Conservation (phyloP, 257 asterid genomes). For the Nemophila menziesii region DNA sequence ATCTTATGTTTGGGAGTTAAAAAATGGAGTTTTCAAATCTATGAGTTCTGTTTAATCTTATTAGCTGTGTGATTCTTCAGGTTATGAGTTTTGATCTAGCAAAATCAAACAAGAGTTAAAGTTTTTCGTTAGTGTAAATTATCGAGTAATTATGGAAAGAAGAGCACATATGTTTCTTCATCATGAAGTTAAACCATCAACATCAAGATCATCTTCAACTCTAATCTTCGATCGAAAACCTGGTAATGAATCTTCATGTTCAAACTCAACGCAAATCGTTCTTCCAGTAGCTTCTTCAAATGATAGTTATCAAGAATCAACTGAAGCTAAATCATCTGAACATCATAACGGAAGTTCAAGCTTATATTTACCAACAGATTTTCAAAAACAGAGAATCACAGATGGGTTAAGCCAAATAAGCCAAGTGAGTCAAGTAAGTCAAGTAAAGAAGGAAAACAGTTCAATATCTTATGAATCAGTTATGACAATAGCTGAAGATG, state of each 20-base stretch:
- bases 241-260: slow-evolving; percentile 8
- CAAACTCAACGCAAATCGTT: neutral
- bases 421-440: neutral
- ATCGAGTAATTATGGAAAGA: neutral
- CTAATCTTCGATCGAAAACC: slow-evolving; percentile 1
- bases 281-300: slow-evolving; percentile 8
- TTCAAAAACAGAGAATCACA: too few species aligned
- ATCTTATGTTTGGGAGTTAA: too few species aligned
- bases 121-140: too few species aligned
- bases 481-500: slow-evolving; percentile 7
- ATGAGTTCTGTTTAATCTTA: too few species aligned
- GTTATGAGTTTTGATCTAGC: too few species aligned
- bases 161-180: neutral
- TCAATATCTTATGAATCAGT: slow-evolving; percentile 2
- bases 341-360: neutral
- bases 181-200: neutral
- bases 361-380: neutral
- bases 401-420: neutral
- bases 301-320: slow-evolving; percentile 7
- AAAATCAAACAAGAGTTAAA: too few species aligned
- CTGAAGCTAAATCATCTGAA: slow-evolving; percentile 3
- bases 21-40: too few species aligned
- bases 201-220: slow-evolving; percentile 5
- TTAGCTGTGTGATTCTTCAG: too few species aligned
- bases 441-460: neutral